Evolutionary conservation across 2,329 filamentous ascomycete species (phyloP).

Genomic region (Sarocladium brachiariae): DNA sequence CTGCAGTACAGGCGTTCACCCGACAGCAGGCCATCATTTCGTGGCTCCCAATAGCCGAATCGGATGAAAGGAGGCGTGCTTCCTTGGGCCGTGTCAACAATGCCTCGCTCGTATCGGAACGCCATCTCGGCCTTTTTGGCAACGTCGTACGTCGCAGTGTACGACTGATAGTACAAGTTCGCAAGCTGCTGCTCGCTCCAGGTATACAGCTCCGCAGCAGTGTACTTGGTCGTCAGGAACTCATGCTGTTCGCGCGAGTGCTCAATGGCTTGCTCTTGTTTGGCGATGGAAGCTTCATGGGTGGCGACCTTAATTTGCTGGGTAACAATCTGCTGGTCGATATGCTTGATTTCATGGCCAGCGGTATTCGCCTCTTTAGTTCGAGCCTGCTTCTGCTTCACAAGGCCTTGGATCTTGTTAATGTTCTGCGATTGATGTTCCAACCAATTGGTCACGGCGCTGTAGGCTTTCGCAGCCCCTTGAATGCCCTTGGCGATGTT

Average conservation of each 20-base stretch:
- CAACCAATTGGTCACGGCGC: neutral
- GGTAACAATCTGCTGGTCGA: slow-evolving; percentile 12
- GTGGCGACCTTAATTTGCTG: neutral
- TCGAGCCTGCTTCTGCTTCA: slow-evolving; percentile 9
- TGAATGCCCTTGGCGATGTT: neutral
- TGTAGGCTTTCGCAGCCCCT: neutral
- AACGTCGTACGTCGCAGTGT: neutral
- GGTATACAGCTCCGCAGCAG: slow-evolving; percentile 1
- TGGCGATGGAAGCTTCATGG: neutral
- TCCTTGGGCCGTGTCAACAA: neutral
- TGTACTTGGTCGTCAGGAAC: neutral
- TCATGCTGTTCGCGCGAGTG: neutral
- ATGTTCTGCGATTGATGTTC: neutral
- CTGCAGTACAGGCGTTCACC: slow-evolving; percentile 4
- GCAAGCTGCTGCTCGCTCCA: slow-evolving; percentile 8
- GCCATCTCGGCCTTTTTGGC: slow-evolving; percentile 10
- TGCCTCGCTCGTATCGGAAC: slow-evolving; percentile 11
- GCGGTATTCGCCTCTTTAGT: slow-evolving; percentile 10
- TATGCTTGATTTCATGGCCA: slow-evolving; percentile 12
- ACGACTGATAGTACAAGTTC: slow-evolving; percentile 4
- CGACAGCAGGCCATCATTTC: slow-evolving; percentile 2
- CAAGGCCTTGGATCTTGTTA: neutral
- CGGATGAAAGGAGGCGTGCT: neutral
- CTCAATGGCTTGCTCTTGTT: neutral
- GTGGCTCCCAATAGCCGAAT: slow-evolving; percentile 6